Evolutionary conservation across 2,329 filamentous ascomycete species (phyloP).

Genomic region (Sarocladiaceae sp.): DNA sequence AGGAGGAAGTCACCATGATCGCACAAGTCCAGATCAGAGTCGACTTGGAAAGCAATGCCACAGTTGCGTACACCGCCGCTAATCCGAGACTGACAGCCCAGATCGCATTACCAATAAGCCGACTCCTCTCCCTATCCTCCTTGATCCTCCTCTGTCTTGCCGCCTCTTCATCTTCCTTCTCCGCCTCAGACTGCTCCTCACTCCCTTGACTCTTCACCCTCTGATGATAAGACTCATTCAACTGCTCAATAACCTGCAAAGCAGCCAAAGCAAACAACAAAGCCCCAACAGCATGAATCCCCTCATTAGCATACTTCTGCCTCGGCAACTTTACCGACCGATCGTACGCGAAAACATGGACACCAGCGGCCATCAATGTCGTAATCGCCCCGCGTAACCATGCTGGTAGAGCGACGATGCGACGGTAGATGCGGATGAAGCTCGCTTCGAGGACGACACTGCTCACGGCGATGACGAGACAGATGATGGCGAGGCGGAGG

Average conservation of each 20-base stretch:
- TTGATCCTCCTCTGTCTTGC: not conserved
- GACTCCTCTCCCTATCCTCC: not conserved
- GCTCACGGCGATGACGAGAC: constrained; percentile 7
- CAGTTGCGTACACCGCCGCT: not conserved
- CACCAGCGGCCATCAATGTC: not conserved
- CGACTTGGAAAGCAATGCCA: constrained; percentile 1
- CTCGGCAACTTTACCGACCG: not conserved
- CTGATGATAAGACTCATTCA: not conserved
- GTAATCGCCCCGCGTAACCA: not conserved
- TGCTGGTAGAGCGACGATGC: not conserved
- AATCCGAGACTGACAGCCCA: not conserved
- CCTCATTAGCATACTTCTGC: constrained; percentile 10
- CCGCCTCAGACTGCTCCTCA: not conserved
- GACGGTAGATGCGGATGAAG: constrained; percentile 2
- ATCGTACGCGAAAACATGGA: constrained; percentile 3
- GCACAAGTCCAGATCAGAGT: constrained; percentile 10
- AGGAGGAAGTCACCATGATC: constrained; percentile 2
- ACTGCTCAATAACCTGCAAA: constrained; percentile 1
- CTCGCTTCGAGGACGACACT: constrained; percentile 5
- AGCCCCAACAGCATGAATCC: constrained; percentile 4
- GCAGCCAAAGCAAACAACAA: constrained; percentile 9
- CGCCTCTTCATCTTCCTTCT: not conserved
- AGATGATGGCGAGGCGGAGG: constrained; percentile 11
- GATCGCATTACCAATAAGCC: constrained; percentile 1
- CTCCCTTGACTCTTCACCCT: not conserved